Evolutionary conservation across 108 stramenopile species (phyloP).

Genomic region (Pseudonitzschia multiseries): DNA sequence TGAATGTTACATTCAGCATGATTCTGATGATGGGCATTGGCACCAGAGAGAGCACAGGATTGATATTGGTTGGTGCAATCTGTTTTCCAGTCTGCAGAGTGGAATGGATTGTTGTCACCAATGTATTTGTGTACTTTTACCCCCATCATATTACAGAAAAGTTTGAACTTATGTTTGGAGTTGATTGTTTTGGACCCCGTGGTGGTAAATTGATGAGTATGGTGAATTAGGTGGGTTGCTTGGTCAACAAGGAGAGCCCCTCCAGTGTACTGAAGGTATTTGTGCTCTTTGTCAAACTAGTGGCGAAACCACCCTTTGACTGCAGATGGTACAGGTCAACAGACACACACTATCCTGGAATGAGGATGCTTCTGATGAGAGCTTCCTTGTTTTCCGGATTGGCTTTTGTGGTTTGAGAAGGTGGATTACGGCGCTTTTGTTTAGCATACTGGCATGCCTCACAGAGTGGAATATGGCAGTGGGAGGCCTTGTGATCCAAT

Average conservation of each 20-base stretch:
- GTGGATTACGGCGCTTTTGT: background rate
- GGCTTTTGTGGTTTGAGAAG: constrained; percentile 4
- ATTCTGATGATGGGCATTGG: constrained; percentile 65
- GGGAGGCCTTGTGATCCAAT: too few relatives aligned
- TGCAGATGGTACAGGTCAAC: constrained; percentile 39
- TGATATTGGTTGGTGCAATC: constrained; percentile 21
- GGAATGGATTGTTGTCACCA: constrained; percentile 37
- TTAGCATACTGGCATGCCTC: constrained; percentile 1
- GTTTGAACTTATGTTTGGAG: constrained; percentile 32
- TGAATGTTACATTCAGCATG: constrained; percentile 50
- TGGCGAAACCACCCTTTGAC: constrained; percentile 28
- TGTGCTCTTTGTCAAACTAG: constrained; percentile 32
- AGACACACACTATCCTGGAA: constrained; percentile 37
- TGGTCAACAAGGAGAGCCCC: constrained; percentile 55
- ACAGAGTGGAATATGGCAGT: background rate
- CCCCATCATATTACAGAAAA: constrained; percentile 12
- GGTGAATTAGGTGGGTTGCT: constrained; percentile 32
- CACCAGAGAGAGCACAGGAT: constrained; percentile 31
- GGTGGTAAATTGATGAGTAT: constrained; percentile 29
- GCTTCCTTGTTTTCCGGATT: background rate
- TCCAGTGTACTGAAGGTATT: constrained; percentile 24
- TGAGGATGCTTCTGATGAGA: too few relatives aligned
- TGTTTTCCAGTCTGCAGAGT: constrained; percentile 14
- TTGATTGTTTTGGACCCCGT: constrained; percentile 26
- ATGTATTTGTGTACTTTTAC: constrained; percentile 21